Evolutionary conservation across 1,139 yeast genomes (phyloP), one percentile per base, ranked within the genome.

Genomic region (Candida albicans): DNA sequence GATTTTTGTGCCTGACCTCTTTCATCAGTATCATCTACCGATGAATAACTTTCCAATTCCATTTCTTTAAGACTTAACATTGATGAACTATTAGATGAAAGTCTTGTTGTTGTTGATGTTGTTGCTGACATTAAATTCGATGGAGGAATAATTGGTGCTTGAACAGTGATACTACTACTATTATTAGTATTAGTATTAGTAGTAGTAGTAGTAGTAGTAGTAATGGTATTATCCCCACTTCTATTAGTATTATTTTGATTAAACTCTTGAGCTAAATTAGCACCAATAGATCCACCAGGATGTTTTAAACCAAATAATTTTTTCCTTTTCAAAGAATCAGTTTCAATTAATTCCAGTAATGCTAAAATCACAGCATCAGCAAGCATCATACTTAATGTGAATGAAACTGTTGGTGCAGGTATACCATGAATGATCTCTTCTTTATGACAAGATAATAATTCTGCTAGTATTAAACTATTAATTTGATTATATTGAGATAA

Each of bases 261-360:
- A 29, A 47, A 45, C 26, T 45, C 43, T 13, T 22, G 32, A 7
- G 72, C 63, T 50, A 73, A 67, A 47, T 64, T 73, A 35, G 79
- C 75, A 13, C 96, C 96, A 54, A 89, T 88, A 1, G 95, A 87
- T 24, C 96, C 96, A 29, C 96, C 96, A 1, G 96, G 96, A 57
- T 89, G 96, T 57, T 84, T 77, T 49, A 75, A 75, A 8, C 86
- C 82, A 61, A 89, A 89, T 39, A 74, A 61, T 46, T 62, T 68
- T 49, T 74, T 75, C 40, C 96, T 69, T 48, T 73, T 69, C 33
- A 67, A 61, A 33, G 71, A 65, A 56, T 86, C 89, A 6, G 67
- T 68, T 46, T 82, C 83, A 41, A 84, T 73, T 60, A 83, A 61
- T 56, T 88, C 95, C 40, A 84, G 77, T 27, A 89, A 65, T 0